Evolutionary conservation across 331 rosid species (phyloP).

Genomic region (Rhamnella rubrinervis): DNA sequence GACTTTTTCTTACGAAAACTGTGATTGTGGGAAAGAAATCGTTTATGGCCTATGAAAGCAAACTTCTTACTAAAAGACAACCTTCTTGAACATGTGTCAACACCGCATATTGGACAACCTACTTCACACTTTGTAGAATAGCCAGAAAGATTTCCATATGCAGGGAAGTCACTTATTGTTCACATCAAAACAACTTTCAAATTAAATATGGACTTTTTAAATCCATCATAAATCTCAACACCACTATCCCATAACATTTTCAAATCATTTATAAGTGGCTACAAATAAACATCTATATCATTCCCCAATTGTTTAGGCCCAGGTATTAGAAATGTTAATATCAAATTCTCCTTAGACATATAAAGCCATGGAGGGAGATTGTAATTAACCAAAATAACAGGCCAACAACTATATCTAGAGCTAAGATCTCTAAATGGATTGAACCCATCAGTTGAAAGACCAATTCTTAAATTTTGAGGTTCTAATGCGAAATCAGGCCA

Average conservation of each 20-base stretch:
- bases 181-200: background rate
- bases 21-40: background rate
- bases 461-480: background rate
- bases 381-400: background rate
- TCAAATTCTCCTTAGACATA: background rate
- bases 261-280: background rate
- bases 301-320: background rate
- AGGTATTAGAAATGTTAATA: background rate
- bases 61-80: background rate
- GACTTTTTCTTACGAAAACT: background rate
- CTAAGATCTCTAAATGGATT: background rate
- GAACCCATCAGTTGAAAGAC: background rate
- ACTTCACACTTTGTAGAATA: background rate
- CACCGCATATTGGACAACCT: background rate
- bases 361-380: background rate
- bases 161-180: background rate
- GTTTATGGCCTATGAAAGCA: background rate
- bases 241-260: background rate
- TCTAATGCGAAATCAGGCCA: background rate
- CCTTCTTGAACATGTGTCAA: background rate
- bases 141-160: background rate
- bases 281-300: background rate
- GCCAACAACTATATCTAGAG: slow-evolving; percentile 6
- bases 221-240: background rate
- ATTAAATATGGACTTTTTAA: background rate